Percentiles rank a stretch among this genome's conserved stretches.
Conservation (phyloP, 2,329 filamentous ascomycete genomes). For the Orbilia ellipsospora region DNA sequence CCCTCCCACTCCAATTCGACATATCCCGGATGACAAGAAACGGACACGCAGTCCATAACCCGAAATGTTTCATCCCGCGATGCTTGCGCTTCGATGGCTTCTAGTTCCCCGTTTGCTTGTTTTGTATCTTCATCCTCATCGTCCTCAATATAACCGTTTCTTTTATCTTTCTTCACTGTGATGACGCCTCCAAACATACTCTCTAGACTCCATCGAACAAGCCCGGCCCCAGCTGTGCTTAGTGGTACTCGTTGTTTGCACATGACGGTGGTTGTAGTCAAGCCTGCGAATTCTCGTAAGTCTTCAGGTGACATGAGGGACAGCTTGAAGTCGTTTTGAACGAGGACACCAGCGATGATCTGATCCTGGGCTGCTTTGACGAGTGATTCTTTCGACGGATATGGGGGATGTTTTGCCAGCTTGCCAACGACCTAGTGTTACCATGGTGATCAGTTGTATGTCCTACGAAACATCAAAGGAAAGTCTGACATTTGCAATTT, state of each 20-base stretch:
- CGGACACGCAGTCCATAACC: conserved; percentile 89
- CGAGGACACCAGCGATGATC: conserved; percentile 87
- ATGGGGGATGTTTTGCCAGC: conserved; percentile 81
- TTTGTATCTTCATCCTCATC: conserved; percentile 62
- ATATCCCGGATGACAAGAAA: conserved; percentile 82
- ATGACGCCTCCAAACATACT: conserved; percentile 92
- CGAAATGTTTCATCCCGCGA: conserved; percentile 66
- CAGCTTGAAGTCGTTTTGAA: conserved; percentile 98
- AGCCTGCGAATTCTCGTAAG: conserved; percentile 92
- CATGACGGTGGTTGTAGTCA: conserved; percentile 92
- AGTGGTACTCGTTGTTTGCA: conserved; percentile 92
- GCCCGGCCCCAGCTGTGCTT: conserved; percentile 85
- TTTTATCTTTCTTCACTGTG: conserved; percentile 58
- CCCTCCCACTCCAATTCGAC: conserved; percentile 97
- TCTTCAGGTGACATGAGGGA: conserved; percentile 97
- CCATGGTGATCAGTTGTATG: conserved; percentile 10
- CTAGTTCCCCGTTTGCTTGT: conserved; percentile 59
- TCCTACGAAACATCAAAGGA: not conserved
- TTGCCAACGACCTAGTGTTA: conserved; percentile 80
- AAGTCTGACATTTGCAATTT: conserved; percentile 76
- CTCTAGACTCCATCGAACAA: conserved; percentile 93
- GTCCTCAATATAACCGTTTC: conserved; percentile 63
- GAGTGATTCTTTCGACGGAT: conserved; percentile 61
- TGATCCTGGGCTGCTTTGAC: conserved; percentile 66
- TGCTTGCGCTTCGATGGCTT: conserved; percentile 61